Evolutionary conservation across 1,284 basidiomycete genomes (phyloP), one percentile per base, ranked within the genome.

Genomic region (Cutaneotrichosporon curvatum): DNA sequence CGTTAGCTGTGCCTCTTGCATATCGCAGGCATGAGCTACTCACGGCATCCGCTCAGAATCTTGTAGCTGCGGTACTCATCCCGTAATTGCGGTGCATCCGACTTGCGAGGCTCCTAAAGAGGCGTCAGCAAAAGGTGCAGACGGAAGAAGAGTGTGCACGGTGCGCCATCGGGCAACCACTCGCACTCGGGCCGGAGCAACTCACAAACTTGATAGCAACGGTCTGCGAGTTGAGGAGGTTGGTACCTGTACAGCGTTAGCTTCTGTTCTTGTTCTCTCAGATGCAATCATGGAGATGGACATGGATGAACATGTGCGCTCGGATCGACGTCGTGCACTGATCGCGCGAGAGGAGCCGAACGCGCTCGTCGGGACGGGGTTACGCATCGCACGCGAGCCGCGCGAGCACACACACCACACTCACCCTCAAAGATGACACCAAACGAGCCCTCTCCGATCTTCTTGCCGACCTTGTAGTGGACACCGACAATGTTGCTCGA

Each of bases 21-120:
- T n/a, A n/a, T n/a, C n/a, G 21, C 48, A 38, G 31, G 51, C 30
- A 38, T 46, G 43, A 32, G 30, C 50, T 34, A 86, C 88, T 73
- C 65, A 92, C 89, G 79, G 69, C 86, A 92, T 51, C 90, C 90
- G 46, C 84, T 81, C 37, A 97, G 77, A 64, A 95, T 95, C 71
- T 92, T 89, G 77, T 97, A 97, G 36, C 88, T 90, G 53, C 91
- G 82, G 77, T 92, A 96, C 77, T 97, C 91, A 72, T 97, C 91
- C 51, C 91, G 79, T 21, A 97, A 78, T 70, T 96, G 92, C 33
- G 92, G 92, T 10, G 91, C 91, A 73, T 96, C 91, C 23, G 88
- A 89, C 74, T 97, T 96, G 61, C 90, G 78, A 14, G 90, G 90
- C 80, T 95, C 88, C 87, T 91, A 67, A n/a, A 31, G 32, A 36